Evolutionary conservation across 2,329 filamentous ascomycete species (phyloP), one percentile per base, ranked within the genome.

Genomic region (Biscogniauxia sp.): DNA sequence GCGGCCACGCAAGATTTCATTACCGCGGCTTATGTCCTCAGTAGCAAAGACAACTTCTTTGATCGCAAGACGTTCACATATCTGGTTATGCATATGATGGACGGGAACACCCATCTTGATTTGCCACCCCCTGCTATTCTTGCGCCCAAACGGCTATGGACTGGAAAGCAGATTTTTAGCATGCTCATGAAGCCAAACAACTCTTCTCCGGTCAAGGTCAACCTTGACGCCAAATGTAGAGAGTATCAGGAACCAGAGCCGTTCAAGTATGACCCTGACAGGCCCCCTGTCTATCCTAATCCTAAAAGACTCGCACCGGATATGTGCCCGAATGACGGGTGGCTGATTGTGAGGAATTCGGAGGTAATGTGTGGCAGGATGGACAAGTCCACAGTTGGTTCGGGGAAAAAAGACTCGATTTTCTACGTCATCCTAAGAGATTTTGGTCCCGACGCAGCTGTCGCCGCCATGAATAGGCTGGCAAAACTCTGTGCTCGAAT

Each of bases 1-100:
- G 93, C 93, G 19, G 94, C 95, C n/a, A 99, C 96, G 28, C 95
- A 99, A 72, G 95, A 99, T 82, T 99, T 99, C 78, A 98, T 99
- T 69, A 98, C 94, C 25, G 93, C 93, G 3, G 91, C 95, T 0
- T 99, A 93, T 72, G 79, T 98, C 3, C 81, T 98, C 25, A 97
- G 92, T 69, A 91, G 88, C 75, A 98, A 98, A 73, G 94, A 98
- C 73, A 86, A 88, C 59, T 98, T 99, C 76, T 97, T 91, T 71
- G 92, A 96, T 69, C 88, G 94, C 56, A 90, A 89, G 68, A 88
- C 90, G 0, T 99, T 99, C 71, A 89, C 90, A 1, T 93, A 96
- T 67, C 86, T 97, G 51, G 96, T 93, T 73, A 89, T 91, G 75
- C 95, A 93, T 76, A 99, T 99, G 95, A 88, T 97, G 71, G 89